Evolutionary conservation across 192 early-diverging fungal species (phyloP).

Genomic region (Chytriomyces sp.): DNA sequence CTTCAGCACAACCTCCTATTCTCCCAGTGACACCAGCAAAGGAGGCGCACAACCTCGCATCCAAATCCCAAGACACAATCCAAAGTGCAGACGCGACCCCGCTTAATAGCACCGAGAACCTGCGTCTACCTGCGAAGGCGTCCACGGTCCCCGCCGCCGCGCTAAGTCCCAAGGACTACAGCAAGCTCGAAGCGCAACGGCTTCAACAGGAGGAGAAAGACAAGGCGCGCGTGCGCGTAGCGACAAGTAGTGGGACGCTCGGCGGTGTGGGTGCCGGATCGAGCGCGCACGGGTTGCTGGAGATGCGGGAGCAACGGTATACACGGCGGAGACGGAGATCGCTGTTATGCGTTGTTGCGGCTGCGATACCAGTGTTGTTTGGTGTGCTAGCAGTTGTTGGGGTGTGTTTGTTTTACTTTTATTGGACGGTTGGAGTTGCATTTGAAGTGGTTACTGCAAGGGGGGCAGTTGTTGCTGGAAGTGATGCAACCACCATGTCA

Average conservation of each 20-base stretch:
- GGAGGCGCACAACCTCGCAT: neutral
- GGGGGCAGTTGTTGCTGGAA: neutral
- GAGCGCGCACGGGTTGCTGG: neutral
- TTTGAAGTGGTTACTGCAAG: neutral
- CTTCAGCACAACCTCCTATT: neutral
- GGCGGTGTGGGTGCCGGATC: neutral
- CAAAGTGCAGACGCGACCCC: neutral
- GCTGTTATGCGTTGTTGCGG: neutral
- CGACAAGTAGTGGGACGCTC: neutral
- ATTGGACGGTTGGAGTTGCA: neutral
- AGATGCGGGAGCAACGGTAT: neutral
- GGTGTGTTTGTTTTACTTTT: neutral
- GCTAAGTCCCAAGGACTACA: neutral
- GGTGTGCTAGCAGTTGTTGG: neutral
- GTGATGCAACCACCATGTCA: neutral
- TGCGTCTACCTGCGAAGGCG: neutral
- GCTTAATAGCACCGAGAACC: neutral
- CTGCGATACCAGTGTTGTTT: neutral
- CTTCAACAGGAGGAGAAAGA: conserved; percentile 2
- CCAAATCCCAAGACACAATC: neutral
- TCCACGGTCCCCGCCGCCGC: neutral
- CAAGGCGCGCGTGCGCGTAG: neutral
- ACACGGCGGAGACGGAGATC: neutral
- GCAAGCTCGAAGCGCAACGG: neutral
- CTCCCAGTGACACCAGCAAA: neutral